A percentile compares a stretch with the other conserved stretches of the same genome.
Conservation (phyloP, 352 stramenopile species). For the Phytopythium mirpurense region DNA sequence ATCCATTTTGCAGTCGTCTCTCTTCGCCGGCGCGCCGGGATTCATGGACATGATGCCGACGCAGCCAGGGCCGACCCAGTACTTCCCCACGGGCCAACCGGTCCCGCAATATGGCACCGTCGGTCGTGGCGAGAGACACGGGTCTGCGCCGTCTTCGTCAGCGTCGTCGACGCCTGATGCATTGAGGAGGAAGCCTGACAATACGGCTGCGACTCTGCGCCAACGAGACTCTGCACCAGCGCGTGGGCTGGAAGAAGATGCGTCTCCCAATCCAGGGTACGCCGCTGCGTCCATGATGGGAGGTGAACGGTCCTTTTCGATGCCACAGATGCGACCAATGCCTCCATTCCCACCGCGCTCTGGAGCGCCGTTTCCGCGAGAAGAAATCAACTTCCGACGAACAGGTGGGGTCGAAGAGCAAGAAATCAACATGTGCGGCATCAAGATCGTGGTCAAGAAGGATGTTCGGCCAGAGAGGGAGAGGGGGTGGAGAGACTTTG, state of each 20-base stretch:
- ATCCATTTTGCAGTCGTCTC: slow-evolving; percentile 6
- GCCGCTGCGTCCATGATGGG: not conserved
- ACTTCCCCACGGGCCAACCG: not conserved
- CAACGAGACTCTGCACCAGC: not conserved
- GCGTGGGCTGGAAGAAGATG: not conserved
- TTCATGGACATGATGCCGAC: slow-evolving; percentile 5
- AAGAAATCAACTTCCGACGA: slow-evolving; percentile 19
- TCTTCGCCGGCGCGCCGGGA: not conserved
- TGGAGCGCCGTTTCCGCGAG: slow-evolving; percentile 1
- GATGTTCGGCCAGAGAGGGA: slow-evolving; percentile 6
- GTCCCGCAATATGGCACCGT: not conserved
- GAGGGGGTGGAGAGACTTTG: too few species aligned
- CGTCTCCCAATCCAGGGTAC: not conserved
- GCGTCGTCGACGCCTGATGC: not conserved
- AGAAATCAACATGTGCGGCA: slow-evolving; percentile 31
- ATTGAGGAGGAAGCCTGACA: too few species aligned
- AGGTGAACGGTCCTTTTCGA: not conserved
- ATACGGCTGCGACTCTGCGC: not conserved
- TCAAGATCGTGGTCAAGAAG: slow-evolving; percentile 30
- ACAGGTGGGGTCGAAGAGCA: slow-evolving; percentile 14
- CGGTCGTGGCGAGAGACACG: not conserved
- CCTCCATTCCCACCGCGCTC: not conserved
- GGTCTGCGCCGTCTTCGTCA: not conserved
- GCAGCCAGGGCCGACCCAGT: not conserved
- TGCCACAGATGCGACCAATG: not conserved